A percentile compares a stretch with the other conserved stretches of the same genome.
Evolutionary conservation across 352 stramenopile genomes (phyloP).

Genomic region (Aphanomyces cochlioides): DNA sequence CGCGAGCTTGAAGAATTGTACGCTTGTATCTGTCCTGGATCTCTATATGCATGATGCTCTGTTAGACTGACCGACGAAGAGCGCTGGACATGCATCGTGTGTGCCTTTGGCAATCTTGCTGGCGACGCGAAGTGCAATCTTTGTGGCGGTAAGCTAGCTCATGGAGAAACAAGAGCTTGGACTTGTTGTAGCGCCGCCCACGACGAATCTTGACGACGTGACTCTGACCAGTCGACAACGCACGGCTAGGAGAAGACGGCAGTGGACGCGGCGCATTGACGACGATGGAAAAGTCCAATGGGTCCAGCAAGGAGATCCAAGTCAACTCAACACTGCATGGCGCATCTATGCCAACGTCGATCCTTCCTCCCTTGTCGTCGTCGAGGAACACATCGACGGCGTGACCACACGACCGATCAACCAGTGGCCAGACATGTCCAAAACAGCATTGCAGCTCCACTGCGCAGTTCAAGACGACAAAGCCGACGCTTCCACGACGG

Average conservation of each 20-base stretch:
- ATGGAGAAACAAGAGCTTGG: background rate
- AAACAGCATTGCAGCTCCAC: background rate
- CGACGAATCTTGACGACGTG: background rate
- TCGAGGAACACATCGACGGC: too few relatives aligned
- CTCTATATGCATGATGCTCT: background rate
- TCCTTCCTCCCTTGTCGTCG: background rate
- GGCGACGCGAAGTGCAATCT: slow-evolving; percentile 15
- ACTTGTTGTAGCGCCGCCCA: background rate
- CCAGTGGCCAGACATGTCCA: too few relatives aligned
- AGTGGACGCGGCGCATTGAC: slow-evolving; percentile 72
- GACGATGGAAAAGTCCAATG: background rate
- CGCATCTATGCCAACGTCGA: background rate
- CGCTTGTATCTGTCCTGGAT: background rate
- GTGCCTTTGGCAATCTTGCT: slow-evolving; percentile 19
- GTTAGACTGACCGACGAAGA: background rate
- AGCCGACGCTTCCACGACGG: slow-evolving; percentile 48
- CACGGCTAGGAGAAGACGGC: slow-evolving; percentile 40
- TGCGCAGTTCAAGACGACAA: slow-evolving; percentile 45
- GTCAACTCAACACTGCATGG: background rate
- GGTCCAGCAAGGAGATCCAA: background rate
- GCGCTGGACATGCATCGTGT: slow-evolving; percentile 24
- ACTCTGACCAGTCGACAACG: slow-evolving; percentile 20
- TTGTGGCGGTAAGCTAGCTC: background rate
- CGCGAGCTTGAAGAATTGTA: slow-evolving; percentile 26
- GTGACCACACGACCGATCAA: too few relatives aligned